phyloP scores from a whole-genome alignment of 208 protist genomes.

The Leishmania martiniquensis region DNA sequence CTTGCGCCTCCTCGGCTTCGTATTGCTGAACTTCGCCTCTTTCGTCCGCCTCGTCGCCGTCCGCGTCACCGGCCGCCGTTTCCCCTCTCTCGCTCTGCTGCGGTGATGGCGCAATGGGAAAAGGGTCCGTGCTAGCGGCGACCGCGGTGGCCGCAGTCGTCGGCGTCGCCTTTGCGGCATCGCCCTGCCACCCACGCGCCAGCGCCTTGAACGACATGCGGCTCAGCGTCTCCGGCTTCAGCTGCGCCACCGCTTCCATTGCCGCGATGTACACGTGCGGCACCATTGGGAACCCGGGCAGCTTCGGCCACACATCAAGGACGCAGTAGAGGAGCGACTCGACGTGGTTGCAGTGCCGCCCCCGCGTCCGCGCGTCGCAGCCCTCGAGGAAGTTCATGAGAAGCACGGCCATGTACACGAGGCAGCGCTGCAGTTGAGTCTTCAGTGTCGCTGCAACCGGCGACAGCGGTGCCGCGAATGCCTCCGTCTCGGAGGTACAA shows the following conservation, averaged over 20 bases:
- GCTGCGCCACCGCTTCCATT: conserved; percentile 36
- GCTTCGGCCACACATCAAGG: conserved; percentile 40
- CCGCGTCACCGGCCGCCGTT: too few relatives aligned
- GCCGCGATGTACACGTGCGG: conserved; percentile 37
- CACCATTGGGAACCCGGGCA: conserved; percentile 38
- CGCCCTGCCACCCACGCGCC: conserved; percentile 1
- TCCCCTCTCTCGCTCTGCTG: background rate
- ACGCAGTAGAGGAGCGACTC: conserved; percentile 44
- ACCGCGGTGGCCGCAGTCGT: background rate
- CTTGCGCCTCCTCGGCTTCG: background rate
- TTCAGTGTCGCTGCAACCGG: conserved; percentile 16
- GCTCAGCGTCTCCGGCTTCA: conserved; percentile 26
- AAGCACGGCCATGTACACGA: conserved; percentile 40
- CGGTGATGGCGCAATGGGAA: background rate
- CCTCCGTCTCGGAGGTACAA: conserved; percentile 5
- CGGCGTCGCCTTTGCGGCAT: background rate
- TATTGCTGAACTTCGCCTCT: background rate
- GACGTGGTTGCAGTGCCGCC: conserved; percentile 22
- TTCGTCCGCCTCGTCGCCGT: background rate
- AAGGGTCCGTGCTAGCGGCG: too few relatives aligned
- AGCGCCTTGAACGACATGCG: conserved; percentile 16
- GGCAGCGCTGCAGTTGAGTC: conserved; percentile 26
- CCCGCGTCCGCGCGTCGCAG: conserved; percentile 24
- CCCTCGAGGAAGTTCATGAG: conserved; percentile 37
- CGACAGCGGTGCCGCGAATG: conserved; percentile 1